Base-by-base conservation (phyloP, 441 rosid species). In the Populus tomentosa region DNA sequence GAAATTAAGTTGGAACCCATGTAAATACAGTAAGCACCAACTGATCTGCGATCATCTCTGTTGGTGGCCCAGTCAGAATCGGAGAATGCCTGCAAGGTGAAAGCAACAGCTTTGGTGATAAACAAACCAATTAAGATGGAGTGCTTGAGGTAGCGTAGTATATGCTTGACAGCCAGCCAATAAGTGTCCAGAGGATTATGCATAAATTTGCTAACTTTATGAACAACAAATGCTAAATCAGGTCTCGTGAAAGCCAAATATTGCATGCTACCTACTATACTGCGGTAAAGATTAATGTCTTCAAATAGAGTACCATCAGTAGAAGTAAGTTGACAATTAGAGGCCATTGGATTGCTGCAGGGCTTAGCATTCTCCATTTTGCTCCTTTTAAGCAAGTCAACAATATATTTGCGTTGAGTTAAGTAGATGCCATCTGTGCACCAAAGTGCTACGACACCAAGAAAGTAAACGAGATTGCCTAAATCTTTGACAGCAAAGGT, bases 401-500 rank as follows among this genome's bases (percentile, higher is more conserved):
- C 59, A 50, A 50, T 50, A 50, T 50, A 50, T 1, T 50, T 16
- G 6, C 7, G 0, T 50, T 50, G 7, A 5, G 59, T 50, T 1
- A 50, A 6, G 0, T 0, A 50, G 0, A 50, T 0, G 0, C 59
- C 59, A 1, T 50, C 7, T 50, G n/a, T 1, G 1, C 59, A 50
- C 59, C n/a, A 1, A 50, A 50, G n/a, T 0, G 59, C 0, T 50
- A 16, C n/a, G 1, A 50, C n/a, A 5, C 59, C 1, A 5, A 53
- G n/a, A 16, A 53, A 53, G 0, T 53, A 50, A 1, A 6, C 0
- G 0, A 50, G 59, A 0, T 0, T 50, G 0, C n/a, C 3, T 0
- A 50, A 1, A 1, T 50, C 59, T 16, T 50, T 50, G n/a, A 50
- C n/a, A 1, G 0, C 8, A 50, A 50, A 50, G n/a, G 7, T 50